Percentiles rank a stretch among this genome's conserved stretches.
These are phyloP conservation scores for Plenodomus biglobosus DNA, from an alignment of 2,329 filamentous ascomycete species.

Conservation along the genomic window DNA sequence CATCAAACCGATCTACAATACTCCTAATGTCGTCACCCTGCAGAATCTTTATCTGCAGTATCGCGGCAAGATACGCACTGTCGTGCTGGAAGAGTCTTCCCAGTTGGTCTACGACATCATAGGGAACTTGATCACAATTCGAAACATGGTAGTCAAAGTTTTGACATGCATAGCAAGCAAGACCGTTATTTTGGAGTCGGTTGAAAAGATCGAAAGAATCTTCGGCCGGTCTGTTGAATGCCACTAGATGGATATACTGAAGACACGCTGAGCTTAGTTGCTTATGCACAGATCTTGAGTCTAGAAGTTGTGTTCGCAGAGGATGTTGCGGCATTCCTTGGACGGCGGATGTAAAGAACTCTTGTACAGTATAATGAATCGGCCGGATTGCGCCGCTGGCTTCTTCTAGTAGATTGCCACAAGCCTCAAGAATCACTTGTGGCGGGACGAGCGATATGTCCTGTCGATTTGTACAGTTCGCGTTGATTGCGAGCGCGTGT, in stretches of 20 bases:
- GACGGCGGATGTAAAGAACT: slow-evolving; percentile 15
- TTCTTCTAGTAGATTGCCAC: slow-evolving; percentile 20
- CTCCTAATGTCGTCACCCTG: background rate
- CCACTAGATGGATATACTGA: slow-evolving; percentile 7
- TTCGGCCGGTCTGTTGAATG: background rate
- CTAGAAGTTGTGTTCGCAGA: slow-evolving; percentile 6
- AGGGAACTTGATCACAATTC: slow-evolving; percentile 1
- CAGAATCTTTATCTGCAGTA: slow-evolving; percentile 14
- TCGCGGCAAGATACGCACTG: slow-evolving; percentile 10
- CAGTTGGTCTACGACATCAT: slow-evolving; percentile 4
- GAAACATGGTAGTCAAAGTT: slow-evolving; percentile 16
- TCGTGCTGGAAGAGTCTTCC: slow-evolving; percentile 10
- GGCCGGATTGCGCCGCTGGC: slow-evolving; percentile 11
- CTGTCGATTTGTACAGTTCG: slow-evolving; percentile 1
- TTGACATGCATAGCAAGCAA: slow-evolving; percentile 12
- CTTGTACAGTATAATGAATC: slow-evolving; percentile 25
- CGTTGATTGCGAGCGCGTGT: slow-evolving; percentile 10
- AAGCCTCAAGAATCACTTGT: slow-evolving; percentile 22
- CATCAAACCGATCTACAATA: slow-evolving; percentile 5
- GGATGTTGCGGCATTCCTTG: background rate
- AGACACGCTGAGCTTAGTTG: slow-evolving; percentile 12
- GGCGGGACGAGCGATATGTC: slow-evolving; percentile 7
- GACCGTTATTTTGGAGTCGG: background rate
- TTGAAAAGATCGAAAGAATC: background rate
- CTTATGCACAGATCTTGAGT: slow-evolving; percentile 10